A percentile compares a stretch with the other conserved stretches of the same genome.
Conservation (phyloP, 495 filamentous ascomycete genomes). For the Aspergillus bertholletiae region DNA sequence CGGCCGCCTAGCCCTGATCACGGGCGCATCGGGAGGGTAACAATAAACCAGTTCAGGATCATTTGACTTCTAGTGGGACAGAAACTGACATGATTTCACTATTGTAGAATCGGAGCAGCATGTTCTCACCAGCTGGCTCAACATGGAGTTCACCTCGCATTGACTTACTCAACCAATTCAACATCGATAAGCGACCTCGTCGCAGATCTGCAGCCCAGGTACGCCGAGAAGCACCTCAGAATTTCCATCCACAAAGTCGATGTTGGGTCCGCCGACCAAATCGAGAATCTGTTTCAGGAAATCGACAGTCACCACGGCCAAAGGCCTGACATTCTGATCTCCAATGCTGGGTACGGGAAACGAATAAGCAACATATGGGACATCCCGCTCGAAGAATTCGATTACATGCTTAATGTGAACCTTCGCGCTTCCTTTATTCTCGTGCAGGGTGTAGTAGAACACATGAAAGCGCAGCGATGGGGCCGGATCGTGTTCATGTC, state of each 20-base stretch:
- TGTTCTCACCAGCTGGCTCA: slow-evolving; percentile 53
- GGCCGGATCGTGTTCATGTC: slow-evolving; percentile 67
- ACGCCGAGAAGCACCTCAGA: slow-evolving; percentile 28
- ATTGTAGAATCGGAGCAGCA: slow-evolving; percentile 56
- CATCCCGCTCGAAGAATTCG: slow-evolving; percentile 59
- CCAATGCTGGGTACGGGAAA: slow-evolving; percentile 54
- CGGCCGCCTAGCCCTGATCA: slow-evolving; percentile 61
- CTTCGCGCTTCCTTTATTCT: slow-evolving; percentile 63
- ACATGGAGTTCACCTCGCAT: slow-evolving; percentile 52
- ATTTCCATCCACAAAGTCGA: slow-evolving; percentile 58
- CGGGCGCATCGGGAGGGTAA: slow-evolving; percentile 66
- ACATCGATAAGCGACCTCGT: slow-evolving; percentile 43
- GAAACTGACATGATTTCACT: neutral
- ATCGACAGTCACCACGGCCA: slow-evolving; percentile 51
- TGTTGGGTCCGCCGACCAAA: slow-evolving; percentile 46
- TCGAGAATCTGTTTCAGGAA: slow-evolving; percentile 48
- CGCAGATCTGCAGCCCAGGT: slow-evolving; percentile 30
- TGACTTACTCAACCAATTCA: slow-evolving; percentile 57
- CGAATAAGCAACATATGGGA: slow-evolving; percentile 48
- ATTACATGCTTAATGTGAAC: slow-evolving; percentile 63
- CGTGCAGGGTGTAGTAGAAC: slow-evolving; percentile 59
- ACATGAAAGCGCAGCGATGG: slow-evolving; percentile 61
- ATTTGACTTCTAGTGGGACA: too few relatives aligned
- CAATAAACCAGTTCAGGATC: too few relatives aligned
- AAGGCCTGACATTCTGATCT: slow-evolving; percentile 60